Conservation (phyloP, 495 filamentous ascomycete genomes). For the Platismatia glauca region DNA sequence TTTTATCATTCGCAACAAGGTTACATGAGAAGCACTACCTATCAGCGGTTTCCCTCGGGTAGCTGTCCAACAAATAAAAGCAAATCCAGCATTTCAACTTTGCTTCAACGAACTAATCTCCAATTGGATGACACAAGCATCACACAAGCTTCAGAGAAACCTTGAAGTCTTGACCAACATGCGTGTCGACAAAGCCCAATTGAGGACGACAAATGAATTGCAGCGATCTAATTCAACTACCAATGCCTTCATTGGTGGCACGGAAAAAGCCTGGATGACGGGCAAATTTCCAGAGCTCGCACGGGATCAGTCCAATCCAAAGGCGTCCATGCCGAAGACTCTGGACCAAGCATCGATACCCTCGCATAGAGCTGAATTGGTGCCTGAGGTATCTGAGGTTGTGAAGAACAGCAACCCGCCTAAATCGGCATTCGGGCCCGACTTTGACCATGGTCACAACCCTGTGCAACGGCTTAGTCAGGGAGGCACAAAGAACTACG, state of each 20-base stretch:
- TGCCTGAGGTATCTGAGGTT: not conserved
- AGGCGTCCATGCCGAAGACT: not conserved
- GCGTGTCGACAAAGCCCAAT: constrained; percentile 1
- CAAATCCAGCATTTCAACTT: not conserved
- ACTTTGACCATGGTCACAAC: constrained; percentile 9
- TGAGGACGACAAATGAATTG: constrained; percentile 32
- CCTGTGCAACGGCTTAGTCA: constrained; percentile 4
- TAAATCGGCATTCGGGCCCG: constrained; percentile 1
- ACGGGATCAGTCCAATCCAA: constrained; percentile 5
- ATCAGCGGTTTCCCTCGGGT: not conserved
- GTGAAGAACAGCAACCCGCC: not conserved
- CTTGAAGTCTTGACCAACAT: not conserved
- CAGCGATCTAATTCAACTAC: constrained; percentile 62
- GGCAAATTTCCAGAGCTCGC: constrained; percentile 6
- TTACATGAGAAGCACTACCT: not conserved
- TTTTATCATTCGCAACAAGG: not conserved
- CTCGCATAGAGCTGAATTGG: not conserved
- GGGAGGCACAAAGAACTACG: not conserved
- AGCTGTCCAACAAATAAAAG: too few relatives aligned
- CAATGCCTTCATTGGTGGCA: constrained; percentile 54
- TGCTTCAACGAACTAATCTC: not conserved
- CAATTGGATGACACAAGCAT: not conserved
- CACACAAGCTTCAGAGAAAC: not conserved
- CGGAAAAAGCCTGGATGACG: constrained; percentile 61
- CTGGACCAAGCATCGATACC: constrained; percentile 4